phyloP scores from a whole-genome alignment of 1,284 basidiomycete species.

The Tranzscheliella williamsii region DNA sequence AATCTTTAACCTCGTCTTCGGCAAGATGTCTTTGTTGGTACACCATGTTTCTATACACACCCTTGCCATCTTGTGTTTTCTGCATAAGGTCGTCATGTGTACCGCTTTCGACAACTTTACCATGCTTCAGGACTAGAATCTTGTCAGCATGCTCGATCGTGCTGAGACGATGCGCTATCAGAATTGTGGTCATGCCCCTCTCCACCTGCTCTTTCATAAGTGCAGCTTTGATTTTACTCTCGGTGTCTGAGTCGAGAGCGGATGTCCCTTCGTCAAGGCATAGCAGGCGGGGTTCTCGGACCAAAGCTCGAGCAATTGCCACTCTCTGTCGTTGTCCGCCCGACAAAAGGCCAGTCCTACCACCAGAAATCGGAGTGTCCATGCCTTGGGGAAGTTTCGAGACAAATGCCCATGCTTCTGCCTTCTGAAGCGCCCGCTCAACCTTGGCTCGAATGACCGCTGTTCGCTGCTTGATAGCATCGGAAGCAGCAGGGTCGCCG shows the following conservation, averaged over 20 bases:
- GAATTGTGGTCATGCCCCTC: conserved; percentile 55
- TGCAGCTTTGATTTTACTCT: conserved; percentile 50
- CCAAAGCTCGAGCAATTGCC: conserved; percentile 56
- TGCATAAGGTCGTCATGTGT: conserved; percentile 48
- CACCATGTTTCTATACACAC: conserved; percentile 53
- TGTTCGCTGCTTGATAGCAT: conserved; percentile 17
- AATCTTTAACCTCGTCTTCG: conserved; percentile 17
- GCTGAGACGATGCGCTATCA: conserved; percentile 58
- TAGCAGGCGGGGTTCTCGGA: conserved; percentile 52
- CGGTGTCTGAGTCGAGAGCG: conserved; percentile 55
- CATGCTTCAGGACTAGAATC: conserved; percentile 53
- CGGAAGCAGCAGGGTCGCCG: conserved; percentile 9
- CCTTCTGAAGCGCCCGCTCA: conserved; percentile 53
- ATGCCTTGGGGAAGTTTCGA: conserved; percentile 60
- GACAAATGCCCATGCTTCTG: conserved; percentile 63
- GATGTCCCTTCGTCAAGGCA: conserved; percentile 58
- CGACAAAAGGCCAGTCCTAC: conserved; percentile 57
- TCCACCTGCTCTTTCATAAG: conserved; percentile 51
- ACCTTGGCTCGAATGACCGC: conserved; percentile 55
- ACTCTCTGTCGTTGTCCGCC: conserved; percentile 58
- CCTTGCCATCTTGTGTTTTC: conserved; percentile 5
- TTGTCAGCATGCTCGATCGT: conserved; percentile 57
- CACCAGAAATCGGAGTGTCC: conserved; percentile 61
- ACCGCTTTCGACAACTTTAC: conserved; percentile 51
- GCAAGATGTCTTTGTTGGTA: conserved; percentile 44